Evolutionary conservation across 331 rosid genomes (phyloP).

Genomic region (Erythrophleum ivorense): DNA sequence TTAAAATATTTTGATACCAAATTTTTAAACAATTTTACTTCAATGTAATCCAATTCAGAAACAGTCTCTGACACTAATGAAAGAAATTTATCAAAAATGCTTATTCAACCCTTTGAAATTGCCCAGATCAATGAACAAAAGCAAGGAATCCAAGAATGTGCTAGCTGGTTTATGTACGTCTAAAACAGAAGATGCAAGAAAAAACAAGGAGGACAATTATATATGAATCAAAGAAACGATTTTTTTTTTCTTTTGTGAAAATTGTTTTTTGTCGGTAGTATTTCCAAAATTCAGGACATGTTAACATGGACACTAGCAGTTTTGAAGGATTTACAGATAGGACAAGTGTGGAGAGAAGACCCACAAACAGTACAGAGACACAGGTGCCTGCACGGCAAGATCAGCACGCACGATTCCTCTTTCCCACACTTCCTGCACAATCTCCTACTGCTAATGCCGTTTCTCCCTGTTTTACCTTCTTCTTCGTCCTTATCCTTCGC

Average conservation of each 20-base stretch:
- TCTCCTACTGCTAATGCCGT: constrained; percentile 17
- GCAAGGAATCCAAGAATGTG: not conserved
- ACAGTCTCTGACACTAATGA: not conserved
- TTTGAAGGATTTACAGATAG: constrained; percentile 81
- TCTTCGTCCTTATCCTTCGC: constrained; percentile 37
- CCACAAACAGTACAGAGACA: constrained; percentile 87
- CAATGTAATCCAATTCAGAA: not conserved
- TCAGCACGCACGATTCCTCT: constrained; percentile 79
- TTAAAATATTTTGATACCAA: too few species aligned
- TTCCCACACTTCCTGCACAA: constrained; percentile 78
- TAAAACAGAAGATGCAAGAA: not conserved
- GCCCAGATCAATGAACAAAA: not conserved
- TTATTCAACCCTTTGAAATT: not conserved
- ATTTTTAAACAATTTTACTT: too few species aligned
- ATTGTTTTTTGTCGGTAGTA: not conserved
- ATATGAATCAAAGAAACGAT: not conserved
- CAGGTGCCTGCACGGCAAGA: constrained; percentile 90
- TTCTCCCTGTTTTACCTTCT: constrained; percentile 2
- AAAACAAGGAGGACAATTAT: not conserved
- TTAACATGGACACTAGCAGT: constrained; percentile 83
- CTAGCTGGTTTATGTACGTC: not conserved
- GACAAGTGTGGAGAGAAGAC: constrained; percentile 76
- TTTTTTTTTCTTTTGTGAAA: not conserved
- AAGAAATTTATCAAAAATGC: not conserved
- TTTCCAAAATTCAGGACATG: constrained; percentile 49